Conservation (phyloP, 306 rosid species). For the barrel medic (Medicago truncatula) region DNA sequence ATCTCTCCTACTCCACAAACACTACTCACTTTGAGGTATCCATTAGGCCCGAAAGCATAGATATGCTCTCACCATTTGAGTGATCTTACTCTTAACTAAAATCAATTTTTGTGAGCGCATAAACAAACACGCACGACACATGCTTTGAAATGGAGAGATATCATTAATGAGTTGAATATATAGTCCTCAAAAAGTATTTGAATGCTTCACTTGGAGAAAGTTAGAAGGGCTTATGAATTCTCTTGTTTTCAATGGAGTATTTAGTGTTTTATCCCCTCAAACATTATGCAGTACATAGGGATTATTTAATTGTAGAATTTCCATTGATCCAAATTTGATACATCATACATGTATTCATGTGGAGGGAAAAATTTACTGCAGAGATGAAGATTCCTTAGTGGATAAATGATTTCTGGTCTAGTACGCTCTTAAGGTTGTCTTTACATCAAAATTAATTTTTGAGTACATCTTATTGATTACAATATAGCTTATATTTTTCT, state of each 20-base stretch:
- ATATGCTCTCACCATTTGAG: no score
- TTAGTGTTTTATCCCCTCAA: neutral
- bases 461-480: constrained; percentile 8
- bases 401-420: constrained; percentile 30
- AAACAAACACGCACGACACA: no score
- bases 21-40: no score
- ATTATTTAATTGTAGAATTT: neutral
- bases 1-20: no score
- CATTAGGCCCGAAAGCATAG: no score
- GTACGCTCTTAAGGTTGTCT: neutral
- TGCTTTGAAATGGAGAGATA: neutral
- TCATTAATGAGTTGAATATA: constrained; percentile 16
- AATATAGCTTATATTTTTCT: constrained; percentile 19
- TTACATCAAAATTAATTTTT: neutral
- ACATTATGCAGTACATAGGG: neutral
- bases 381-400: constrained; percentile 29
- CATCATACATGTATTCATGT: constrained; percentile 10
- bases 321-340: neutral
- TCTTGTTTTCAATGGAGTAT: neutral
- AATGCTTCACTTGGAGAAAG: constrained; percentile 21
- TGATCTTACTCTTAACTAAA: no score
- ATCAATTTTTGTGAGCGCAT: no score
- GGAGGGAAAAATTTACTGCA: constrained; percentile 15
- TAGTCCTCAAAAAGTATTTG: neutral
- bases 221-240: constrained; percentile 2